Evolutionary conservation across 768 basidiomycete genomes (phyloP).

Genomic region (Suillus subaureus): DNA sequence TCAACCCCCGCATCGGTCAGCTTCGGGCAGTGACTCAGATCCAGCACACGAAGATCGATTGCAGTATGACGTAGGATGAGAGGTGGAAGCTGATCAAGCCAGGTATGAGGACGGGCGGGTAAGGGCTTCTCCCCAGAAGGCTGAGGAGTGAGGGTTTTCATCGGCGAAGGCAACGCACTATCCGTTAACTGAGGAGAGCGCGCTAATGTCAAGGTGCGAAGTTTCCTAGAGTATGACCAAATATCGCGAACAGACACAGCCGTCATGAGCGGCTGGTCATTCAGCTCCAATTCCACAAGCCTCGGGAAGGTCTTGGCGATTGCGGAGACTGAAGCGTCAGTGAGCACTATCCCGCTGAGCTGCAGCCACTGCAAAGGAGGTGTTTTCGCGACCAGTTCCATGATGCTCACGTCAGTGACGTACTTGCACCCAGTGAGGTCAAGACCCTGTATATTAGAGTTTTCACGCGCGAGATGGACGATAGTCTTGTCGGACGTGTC

Average conservation of each 20-base stretch:
- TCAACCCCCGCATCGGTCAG: slow-evolving; percentile 77
- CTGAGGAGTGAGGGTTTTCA: slow-evolving; percentile 32
- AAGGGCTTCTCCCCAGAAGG: slow-evolving; percentile 44
- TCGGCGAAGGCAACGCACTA: slow-evolving; percentile 67
- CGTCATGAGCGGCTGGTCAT: slow-evolving; percentile 67
- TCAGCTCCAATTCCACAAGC: slow-evolving; percentile 82
- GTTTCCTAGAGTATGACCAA: slow-evolving; percentile 78
- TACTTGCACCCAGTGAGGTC: slow-evolving; percentile 75
- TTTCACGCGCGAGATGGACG: slow-evolving; percentile 59
- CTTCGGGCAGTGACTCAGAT: slow-evolving; percentile 69
- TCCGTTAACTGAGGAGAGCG: slow-evolving; percentile 80
- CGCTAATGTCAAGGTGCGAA: slow-evolving; percentile 75
- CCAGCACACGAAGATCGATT: slow-evolving; percentile 76
- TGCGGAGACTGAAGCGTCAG: slow-evolving; percentile 60
- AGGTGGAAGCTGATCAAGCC: slow-evolving; percentile 64
- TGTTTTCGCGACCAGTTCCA: slow-evolving; percentile 68
- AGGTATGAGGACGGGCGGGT: slow-evolving; percentile 57
- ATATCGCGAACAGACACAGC: slow-evolving; percentile 73
- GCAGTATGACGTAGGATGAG: slow-evolving; percentile 65
- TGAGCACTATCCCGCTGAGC: slow-evolving; percentile 68
- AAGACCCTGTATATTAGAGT: slow-evolving; percentile 70
- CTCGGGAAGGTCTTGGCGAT: slow-evolving; percentile 76
- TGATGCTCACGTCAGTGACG: slow-evolving; percentile 78
- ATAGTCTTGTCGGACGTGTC: slow-evolving; percentile 73
- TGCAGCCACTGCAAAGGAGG: slow-evolving; percentile 74